phyloP scores from a whole-genome alignment of 2,329 filamentous ascomycete genomes.

The Arthroderma uncinatum region DNA sequence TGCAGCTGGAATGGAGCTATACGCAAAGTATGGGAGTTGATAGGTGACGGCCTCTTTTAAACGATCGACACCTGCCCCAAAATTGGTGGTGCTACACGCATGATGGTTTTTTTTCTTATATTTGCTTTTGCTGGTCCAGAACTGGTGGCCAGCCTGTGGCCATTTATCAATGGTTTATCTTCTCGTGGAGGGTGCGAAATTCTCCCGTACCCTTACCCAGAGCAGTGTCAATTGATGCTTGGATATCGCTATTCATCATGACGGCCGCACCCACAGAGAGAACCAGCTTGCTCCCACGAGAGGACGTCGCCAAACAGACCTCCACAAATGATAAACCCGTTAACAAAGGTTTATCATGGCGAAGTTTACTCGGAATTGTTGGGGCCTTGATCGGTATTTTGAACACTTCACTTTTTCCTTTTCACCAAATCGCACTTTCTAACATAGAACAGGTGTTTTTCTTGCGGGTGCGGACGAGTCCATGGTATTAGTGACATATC shows the following conservation, averaged over 20 bases:
- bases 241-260: not conserved
- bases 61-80: not conserved
- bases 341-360: not conserved
- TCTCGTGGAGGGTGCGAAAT: not conserved
- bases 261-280: not conserved
- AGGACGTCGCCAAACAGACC: not conserved
- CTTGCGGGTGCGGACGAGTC: conserved; percentile 5
- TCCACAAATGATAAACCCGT: not conserved
- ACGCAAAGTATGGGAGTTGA: not conserved
- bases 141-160: not conserved
- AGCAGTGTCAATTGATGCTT: not conserved
- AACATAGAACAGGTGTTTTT: not conserved
- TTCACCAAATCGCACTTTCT: not conserved
- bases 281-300: not conserved
- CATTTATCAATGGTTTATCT: not conserved
- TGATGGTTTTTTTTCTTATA: not conserved
- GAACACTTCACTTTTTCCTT: not conserved
- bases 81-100: conserved; percentile 1
- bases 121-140: not conserved
- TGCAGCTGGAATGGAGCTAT: not conserved
- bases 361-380: not conserved
- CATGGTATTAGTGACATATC: conserved; percentile 4
- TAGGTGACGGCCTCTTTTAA: not conserved
- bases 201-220: not conserved
- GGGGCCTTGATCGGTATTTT: not conserved